phyloP scores from a whole-genome alignment of 2,329 filamentous ascomycete genomes.

The Leptographium radiaticola region DNA sequence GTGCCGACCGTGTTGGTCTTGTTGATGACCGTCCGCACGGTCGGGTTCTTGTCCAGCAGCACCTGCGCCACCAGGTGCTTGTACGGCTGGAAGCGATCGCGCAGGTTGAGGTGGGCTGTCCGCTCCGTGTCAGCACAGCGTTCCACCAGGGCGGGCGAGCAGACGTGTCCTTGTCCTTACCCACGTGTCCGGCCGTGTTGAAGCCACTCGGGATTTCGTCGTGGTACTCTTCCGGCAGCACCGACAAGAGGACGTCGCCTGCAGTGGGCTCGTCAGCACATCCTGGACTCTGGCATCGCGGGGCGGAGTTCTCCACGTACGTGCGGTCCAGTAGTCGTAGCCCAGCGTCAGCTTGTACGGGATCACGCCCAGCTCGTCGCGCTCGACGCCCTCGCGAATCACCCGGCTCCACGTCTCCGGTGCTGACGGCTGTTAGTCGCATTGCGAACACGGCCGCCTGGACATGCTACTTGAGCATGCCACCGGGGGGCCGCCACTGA shows the following conservation, averaged over 20 bases:
- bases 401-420: conserved; percentile 63
- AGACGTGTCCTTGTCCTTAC: conserved; percentile 21
- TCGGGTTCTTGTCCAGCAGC: conserved; percentile 76
- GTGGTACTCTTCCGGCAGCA: conserved; percentile 68
- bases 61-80: conserved; percentile 77
- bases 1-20: conserved; percentile 82
- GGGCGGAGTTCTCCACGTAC: conserved; percentile 28
- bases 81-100: conserved; percentile 70
- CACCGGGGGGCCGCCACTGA: conserved; percentile 15
- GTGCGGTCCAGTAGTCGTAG: conserved; percentile 79
- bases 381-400: conserved; percentile 54
- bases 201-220: conserved; percentile 78
- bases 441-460: too few relatives aligned
- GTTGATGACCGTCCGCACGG: conserved; percentile 83
- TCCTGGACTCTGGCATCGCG: background rate
- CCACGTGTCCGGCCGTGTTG: conserved; percentile 77
- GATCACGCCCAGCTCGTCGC: conserved; percentile 55
- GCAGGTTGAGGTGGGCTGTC: conserved; percentile 80
- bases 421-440: conserved; percentile 25
- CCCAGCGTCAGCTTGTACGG: conserved; percentile 64
- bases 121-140: background rate
- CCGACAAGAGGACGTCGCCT: conserved; percentile 72
- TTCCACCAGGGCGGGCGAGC: conserved; percentile 8
- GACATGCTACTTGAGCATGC: background rate
- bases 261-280: conserved; percentile 10